Base-by-base conservation (phyloP, 78 protist genomes). In the Guillardia theta region DNA sequence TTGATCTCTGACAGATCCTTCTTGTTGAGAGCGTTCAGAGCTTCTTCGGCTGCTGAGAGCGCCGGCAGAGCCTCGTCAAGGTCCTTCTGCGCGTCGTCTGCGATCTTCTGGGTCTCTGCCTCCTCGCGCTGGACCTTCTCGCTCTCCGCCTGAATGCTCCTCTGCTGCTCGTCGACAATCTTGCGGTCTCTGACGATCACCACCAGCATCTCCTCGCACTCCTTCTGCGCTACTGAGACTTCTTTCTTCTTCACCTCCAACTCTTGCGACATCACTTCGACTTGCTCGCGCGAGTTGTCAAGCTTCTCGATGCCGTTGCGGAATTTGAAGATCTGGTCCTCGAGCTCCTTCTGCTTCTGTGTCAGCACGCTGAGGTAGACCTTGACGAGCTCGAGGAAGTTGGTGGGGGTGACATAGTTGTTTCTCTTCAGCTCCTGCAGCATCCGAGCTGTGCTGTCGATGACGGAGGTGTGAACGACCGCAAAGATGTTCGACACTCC, bases 61-160 rank as follows among this genome's bases (percentile, higher is more conserved):
- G 94, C 94, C 0, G 98, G 98, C 48, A 94, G 47, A 24, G 98
- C 99, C 88, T 93, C 62, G 21, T 33, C 93, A 12, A 97, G 94
- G 37, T 96, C 97, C 21, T 33, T 47, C 95, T 97, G 92, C 97
- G 97, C 95, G 24, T 95, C 96, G 45, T n/a, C 92, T 0, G 24
- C 45, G 0, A 43, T 78, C 24, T 24, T 37, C 21, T 78, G 21
- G 37, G 48, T 78, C 33, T 43, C 90, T 21, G 90, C 92, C 94
- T 96, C 97, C 88, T 97, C 98, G 30, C 36, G 27, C 24, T 8
- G 64, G 47, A 98, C 90, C 94, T 94, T 95, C 64, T 77, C 95
- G 33, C 43, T 0, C 45, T 94, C 95, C 36, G 78, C 48, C 21
- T 36, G 93, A 47, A 97, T 97, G 80, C 64, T 24, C 70, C 76